A percentile compares a stretch with the other conserved stretches of the same genome.
Conservation (phyloP, 2,329 filamentous ascomycete genomes). For the Pseudopyricularia cyperi region DNA sequence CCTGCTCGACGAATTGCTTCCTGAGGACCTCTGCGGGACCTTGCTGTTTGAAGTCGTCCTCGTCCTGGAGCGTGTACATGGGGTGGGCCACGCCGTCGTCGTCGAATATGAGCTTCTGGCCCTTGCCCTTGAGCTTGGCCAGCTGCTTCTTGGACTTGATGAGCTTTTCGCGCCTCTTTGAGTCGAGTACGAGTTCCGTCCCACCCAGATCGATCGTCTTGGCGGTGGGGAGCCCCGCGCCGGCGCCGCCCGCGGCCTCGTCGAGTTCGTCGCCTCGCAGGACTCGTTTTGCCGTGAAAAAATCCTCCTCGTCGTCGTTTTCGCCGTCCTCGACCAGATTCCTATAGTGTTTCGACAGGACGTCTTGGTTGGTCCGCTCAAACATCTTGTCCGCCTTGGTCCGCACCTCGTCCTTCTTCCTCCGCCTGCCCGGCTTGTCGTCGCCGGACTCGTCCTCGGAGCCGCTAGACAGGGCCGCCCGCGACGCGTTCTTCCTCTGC, state of each 20-base stretch:
- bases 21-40: constrained; percentile 69
- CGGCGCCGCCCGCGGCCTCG: constrained; percentile 30
- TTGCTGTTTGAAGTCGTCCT: constrained; percentile 63
- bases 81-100: constrained; percentile 79
- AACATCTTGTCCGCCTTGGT: constrained; percentile 99
- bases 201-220: constrained; percentile 56
- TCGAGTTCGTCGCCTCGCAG: constrained; percentile 57
- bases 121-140: constrained; percentile 77
- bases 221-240: constrained; percentile 23
- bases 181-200: constrained; percentile 69
- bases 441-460: constrained; percentile 39
- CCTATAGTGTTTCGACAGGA: constrained; percentile 84
- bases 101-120: constrained; percentile 79
- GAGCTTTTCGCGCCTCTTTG: constrained; percentile 90
- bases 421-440: constrained; percentile 32
- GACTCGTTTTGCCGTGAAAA: constrained; percentile 81
- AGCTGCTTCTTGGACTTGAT: constrained; percentile 90
- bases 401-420: constrained; percentile 60
- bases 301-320: constrained; percentile 56
- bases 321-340: constrained; percentile 52
- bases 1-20: constrained; percentile 62
- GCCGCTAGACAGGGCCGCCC: constrained; percentile 50
- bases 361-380: constrained; percentile 88
- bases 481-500: constrained; percentile 72
- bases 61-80: constrained; percentile 77